Evolutionary conservation across 1,284 basidiomycete genomes (phyloP), one percentile per base, ranked within the genome.

Genomic region (Fomitopsis pinicola): DNA sequence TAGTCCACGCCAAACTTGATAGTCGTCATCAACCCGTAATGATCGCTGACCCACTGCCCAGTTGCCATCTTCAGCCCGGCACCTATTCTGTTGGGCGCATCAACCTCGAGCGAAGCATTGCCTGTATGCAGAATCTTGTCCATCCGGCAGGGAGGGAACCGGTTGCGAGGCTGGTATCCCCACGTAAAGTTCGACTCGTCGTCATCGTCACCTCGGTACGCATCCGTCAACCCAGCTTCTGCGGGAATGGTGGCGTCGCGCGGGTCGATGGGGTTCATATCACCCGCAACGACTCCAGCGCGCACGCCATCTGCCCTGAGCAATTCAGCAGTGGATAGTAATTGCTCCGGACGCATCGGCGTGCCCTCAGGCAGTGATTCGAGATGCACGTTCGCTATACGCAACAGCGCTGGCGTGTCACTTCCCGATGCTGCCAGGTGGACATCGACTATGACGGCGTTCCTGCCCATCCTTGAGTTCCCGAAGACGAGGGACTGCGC

Each of bases 381-480:
- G 56, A 91, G 75, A 68, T 91, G 88, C 22, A 87, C 88, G 69
- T 89, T 91, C 19, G 82, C 81, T 48, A 91, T 72, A 35, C 87
- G 79, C 63, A 89, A 59, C 35, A 78, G 52, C 55, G 38, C 26
- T 28, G 57, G 52, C 35, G 26, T 42, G 28, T 44, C 50, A 15
- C n/a, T n/a, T 48, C 45, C 38, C 26, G 45, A 1, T 78, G 77
- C 28, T 69, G 42, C 73, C 72, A 35, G 88, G 65, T 77, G 77
- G 53, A 88, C 63, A 68, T 89, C 85, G 59, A 85, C 82, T 36
- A 85, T 75, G 56, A 90, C 63, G 55, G 80, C 87, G 57, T 79
- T 79, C 50, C 88, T 79, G 14, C 72, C 67, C 82, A 82, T 83
- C 5, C 50, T 58, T 44, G 84, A 81, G 65, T 73, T 73, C 55